Conservation (phyloP, 2,329 filamentous ascomycete genomes). For the Colletotrichum liriopes region DNA sequence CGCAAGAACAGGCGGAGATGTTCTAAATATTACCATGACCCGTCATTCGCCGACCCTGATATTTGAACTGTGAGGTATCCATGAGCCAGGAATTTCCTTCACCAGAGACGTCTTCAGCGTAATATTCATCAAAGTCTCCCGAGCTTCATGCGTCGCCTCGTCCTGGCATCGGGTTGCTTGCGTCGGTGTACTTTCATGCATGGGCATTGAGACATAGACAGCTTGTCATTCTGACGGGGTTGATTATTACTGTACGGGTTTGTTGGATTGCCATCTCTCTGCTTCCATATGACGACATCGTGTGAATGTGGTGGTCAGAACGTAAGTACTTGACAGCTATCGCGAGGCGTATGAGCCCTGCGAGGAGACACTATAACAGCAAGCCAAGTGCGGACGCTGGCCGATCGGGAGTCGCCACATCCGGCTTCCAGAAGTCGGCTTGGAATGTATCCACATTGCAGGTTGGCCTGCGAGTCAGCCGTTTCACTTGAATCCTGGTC, state of each 20-base stretch:
- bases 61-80: background rate
- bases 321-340: background rate
- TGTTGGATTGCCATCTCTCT: background rate
- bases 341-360: background rate
- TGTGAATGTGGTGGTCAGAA: background rate
- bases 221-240: background rate
- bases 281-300: slow-evolving; percentile 18
- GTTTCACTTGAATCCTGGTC: background rate
- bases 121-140: background rate
- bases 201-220: background rate
- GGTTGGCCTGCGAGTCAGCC: slow-evolving; percentile 8
- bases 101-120: background rate
- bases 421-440: slow-evolving; percentile 18
- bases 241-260: background rate
- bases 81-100: slow-evolving; percentile 3
- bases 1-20: slow-evolving; percentile 4
- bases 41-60: background rate
- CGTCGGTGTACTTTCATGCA: too few relatives aligned
- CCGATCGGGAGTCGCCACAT: slow-evolving; percentile 11
- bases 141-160: background rate
- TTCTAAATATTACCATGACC: background rate
- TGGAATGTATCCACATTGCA: slow-evolving; percentile 1
- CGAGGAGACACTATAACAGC: background rate
- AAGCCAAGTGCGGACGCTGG: background rate
- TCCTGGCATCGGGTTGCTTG: background rate